A percentile compares a stretch with the other conserved stretches of the same genome.
These are phyloP conservation scores for Mycena latifolia DNA, from an alignment of 768 basidiomycete species.

Conservation along the genomic window DNA sequence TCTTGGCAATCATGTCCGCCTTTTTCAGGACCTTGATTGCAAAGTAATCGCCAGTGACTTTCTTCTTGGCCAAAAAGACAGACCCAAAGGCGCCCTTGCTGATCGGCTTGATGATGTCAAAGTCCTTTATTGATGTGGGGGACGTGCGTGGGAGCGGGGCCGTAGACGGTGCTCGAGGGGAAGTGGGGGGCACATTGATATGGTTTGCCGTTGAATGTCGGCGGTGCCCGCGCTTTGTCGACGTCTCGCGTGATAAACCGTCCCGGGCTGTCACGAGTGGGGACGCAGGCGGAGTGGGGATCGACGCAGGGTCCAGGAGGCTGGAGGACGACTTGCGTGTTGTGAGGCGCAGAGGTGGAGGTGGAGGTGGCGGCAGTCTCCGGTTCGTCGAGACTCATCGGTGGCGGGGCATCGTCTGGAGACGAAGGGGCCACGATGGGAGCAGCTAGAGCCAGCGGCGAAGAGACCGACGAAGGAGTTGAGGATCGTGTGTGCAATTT, in stretches of 20 bases:
- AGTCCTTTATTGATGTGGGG: constrained; percentile 97
- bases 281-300: constrained; percentile 83
- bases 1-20: constrained; percentile 99
- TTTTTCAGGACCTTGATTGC: constrained; percentile 99
- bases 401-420: constrained; percentile 71
- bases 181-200: constrained; percentile 66
- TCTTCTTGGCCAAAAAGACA: constrained; percentile 98
- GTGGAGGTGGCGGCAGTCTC: constrained; percentile 42
- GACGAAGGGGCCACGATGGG: constrained; percentile 82
- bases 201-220: constrained; percentile 81
- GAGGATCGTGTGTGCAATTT: constrained; percentile 83
- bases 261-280: constrained; percentile 61
- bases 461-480: constrained; percentile 90
- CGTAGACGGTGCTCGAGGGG: constrained; percentile 86
- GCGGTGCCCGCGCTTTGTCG: constrained; percentile 70
- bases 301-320: constrained; percentile 72
- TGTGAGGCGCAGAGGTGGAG: constrained; percentile 57
- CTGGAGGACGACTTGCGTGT: constrained; percentile 76
- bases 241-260: constrained; percentile 57
- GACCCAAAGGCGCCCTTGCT: constrained; percentile 99
- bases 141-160: constrained; percentile 84
- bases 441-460: constrained; percentile 86
- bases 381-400: constrained; percentile 74
- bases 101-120: constrained; percentile 99
- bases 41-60: constrained; percentile 97